Conservation (phyloP, 1,284 basidiomycete species). For the Phellopilus nigrolimitatus region DNA sequence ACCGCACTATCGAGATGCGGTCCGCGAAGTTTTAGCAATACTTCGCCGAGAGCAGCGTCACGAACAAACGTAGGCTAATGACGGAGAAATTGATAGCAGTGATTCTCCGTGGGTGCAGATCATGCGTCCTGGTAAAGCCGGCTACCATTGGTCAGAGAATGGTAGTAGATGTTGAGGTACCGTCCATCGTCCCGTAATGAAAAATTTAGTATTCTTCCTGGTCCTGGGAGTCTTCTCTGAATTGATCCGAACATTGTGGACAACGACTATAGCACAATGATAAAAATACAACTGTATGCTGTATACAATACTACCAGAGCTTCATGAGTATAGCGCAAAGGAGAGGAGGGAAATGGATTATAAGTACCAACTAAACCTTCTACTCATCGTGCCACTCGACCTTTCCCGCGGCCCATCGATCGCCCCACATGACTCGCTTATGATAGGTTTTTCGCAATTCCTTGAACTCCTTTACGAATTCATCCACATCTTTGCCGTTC, state of each 20-base stretch:
- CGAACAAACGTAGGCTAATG: neutral
- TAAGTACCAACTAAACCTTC: neutral
- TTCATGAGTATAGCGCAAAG: neutral
- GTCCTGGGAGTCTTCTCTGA: neutral
- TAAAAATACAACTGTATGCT: neutral
- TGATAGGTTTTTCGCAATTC: conserved; percentile 83
- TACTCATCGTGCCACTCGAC: conserved; percentile 75
- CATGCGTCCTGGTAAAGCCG: neutral
- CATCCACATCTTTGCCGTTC: conserved; percentile 65
- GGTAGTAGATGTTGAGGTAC: neutral
- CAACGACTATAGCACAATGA: neutral
- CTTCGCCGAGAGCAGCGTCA: conserved; percentile 17
- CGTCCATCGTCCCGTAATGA: neutral
- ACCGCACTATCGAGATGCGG: neutral
- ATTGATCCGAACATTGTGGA: neutral
- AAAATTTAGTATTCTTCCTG: neutral
- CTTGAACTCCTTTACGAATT: conserved; percentile 85
- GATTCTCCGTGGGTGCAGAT: neutral
- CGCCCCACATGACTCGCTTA: conserved; percentile 84
- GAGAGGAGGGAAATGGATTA: too few species aligned
- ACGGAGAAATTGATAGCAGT: conserved; percentile 6
- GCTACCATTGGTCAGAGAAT: neutral
- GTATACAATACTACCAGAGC: neutral
- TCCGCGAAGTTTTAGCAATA: conserved; percentile 23
- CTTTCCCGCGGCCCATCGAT: conserved; percentile 79